Percentiles rank a stretch among this genome's conserved stretches.
phyloP scores from a whole-genome alignment of 2,329 filamentous ascomycete species.

The Colletotrichum sp. region DNA sequence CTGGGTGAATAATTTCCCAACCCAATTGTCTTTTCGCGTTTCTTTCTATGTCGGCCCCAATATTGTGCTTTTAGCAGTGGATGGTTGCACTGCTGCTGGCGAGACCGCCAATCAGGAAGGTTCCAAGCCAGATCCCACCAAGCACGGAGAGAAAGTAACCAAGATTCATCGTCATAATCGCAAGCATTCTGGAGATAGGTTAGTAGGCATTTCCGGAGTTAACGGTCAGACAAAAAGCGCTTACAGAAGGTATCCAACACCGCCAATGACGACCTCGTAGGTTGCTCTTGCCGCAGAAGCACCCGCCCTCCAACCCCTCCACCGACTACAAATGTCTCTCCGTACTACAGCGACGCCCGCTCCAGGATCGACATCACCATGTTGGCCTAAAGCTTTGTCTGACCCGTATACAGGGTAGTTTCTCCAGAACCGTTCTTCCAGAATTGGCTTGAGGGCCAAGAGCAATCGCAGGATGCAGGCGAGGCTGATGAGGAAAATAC shows the following conservation, averaged over 20 bases:
- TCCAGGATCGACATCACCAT: neutral
- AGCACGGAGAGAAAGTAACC: conserved; percentile 84
- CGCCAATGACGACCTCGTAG: conserved; percentile 59
- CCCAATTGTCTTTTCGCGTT: neutral
- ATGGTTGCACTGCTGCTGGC: neutral
- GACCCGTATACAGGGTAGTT: neutral
- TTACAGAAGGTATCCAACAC: conserved; percentile 85
- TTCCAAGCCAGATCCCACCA: conserved; percentile 81
- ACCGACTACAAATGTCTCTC: neutral
- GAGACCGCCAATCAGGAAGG: conserved; percentile 2
- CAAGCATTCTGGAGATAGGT: conserved; percentile 73
- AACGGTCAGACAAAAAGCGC: conserved; percentile 37
- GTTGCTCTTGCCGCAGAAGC: conserved; percentile 19
- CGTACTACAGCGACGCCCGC: neutral
- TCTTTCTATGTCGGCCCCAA: neutral
- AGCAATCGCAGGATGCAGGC: conserved; percentile 74
- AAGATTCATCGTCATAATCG: conserved; percentile 88
- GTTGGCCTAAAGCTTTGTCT: neutral
- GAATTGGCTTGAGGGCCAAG: conserved; percentile 72
- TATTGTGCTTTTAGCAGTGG: neutral
- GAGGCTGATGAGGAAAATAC: conserved; percentile 87
- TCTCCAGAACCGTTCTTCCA: conserved; percentile 53
- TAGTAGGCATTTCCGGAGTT: neutral
- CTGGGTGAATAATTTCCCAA: neutral
- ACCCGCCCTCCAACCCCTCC: conserved; percentile 21